Evolutionary conservation across 768 basidiomycete species (phyloP).

Genomic region (Paxillus involutus): DNA sequence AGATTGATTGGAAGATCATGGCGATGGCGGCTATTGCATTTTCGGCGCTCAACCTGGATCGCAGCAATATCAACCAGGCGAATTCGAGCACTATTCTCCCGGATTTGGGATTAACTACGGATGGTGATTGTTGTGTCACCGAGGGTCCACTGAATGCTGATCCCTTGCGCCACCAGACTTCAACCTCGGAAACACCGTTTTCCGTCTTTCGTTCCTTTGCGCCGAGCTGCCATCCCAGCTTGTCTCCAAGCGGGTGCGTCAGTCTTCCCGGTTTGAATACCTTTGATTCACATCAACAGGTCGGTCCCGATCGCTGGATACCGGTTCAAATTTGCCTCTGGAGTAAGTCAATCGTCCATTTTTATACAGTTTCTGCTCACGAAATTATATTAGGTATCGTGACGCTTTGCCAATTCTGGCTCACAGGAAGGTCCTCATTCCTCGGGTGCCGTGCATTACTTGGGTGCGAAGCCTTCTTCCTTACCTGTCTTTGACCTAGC

Average conservation of each 20-base stretch:
- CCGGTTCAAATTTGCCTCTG: conserved; percentile 57
- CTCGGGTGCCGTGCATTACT: conserved; percentile 48
- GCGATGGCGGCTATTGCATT: conserved; percentile 56
- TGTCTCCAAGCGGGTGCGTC: conserved; percentile 53
- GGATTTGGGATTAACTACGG: conserved; percentile 52
- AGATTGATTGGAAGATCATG: conserved; percentile 65
- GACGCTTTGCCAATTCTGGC: conserved; percentile 53
- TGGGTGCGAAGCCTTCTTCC: conserved; percentile 29
- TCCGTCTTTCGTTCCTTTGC: conserved; percentile 48
- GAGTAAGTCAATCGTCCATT: conserved; percentile 27
- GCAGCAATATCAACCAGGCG: conserved; percentile 55
- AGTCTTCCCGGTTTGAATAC: background rate
- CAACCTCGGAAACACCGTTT: conserved; percentile 56
- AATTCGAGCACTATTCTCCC: conserved; percentile 59
- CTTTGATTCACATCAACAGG: conserved; percentile 24
- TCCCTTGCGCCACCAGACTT: conserved; percentile 36
- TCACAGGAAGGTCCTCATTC: conserved; percentile 52
- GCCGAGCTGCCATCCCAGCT: conserved; percentile 66
- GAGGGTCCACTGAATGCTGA: background rate
- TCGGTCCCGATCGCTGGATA: conserved; percentile 67
- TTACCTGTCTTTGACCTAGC: background rate
- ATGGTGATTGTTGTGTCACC: conserved; percentile 28
- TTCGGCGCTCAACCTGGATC: conserved; percentile 54
- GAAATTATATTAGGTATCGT: conserved; percentile 32
- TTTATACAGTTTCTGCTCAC: background rate